Evolutionary conservation across 208 protist genomes (phyloP).

Genomic region (Trypanosoma rangeli): DNA sequence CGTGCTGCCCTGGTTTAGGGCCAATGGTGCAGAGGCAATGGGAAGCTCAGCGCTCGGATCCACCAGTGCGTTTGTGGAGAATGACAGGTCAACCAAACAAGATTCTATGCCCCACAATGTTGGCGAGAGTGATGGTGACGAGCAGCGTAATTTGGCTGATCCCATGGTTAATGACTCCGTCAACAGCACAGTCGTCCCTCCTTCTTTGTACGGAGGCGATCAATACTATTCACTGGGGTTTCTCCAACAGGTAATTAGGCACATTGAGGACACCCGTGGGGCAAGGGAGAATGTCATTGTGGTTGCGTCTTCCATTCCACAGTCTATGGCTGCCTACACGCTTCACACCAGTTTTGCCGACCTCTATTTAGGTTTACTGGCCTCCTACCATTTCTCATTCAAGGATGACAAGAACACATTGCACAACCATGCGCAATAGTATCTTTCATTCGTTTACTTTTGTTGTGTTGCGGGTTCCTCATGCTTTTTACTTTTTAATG

Average conservation of each 20-base stretch:
- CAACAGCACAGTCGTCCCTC: background rate
- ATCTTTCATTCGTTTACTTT: constrained; percentile 1
- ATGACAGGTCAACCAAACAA: constrained; percentile 11
- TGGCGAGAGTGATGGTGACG: constrained; percentile 8
- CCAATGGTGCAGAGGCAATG: background rate
- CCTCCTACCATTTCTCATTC: constrained; percentile 27
- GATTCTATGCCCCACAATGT: constrained; percentile 1
- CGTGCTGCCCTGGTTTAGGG: background rate
- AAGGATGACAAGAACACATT: background rate
- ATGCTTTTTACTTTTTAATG: background rate
- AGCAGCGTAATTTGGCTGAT: background rate
- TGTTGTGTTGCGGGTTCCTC: background rate
- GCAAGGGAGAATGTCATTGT: constrained; percentile 22
- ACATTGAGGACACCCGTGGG: constrained; percentile 21
- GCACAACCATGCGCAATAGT: background rate
- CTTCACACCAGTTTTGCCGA: constrained; percentile 13
- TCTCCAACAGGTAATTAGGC: constrained; percentile 10
- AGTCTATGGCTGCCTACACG: constrained; percentile 20
- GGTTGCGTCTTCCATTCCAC: constrained; percentile 27
- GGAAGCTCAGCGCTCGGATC: background rate
- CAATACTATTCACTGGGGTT: constrained; percentile 23
- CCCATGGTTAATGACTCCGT: background rate
- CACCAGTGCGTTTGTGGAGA: background rate
- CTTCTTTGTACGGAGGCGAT: constrained; percentile 1
- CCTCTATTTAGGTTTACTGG: constrained; percentile 30